Evolutionary conservation across 2,329 filamentous ascomycete species (phyloP), one percentile per base, ranked within the genome.

Genomic region (Chaetomium sp.): DNA sequence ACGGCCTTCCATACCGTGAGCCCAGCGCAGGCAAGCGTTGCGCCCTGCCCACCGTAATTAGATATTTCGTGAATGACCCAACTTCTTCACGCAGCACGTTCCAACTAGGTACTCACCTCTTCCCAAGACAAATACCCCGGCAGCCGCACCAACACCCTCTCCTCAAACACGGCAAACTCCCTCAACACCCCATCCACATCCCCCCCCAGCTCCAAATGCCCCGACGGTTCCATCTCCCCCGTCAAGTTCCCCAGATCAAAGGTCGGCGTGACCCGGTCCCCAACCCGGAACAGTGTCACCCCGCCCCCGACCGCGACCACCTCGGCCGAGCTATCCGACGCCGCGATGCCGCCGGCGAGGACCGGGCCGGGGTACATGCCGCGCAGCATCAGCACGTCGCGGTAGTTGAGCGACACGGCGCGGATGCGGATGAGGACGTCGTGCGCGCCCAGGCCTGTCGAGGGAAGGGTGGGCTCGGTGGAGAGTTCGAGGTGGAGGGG

Each of bases 111-210:
- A 47, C 45, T 47, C 45, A 47, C 45, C 45, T 47, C 45, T n/a
- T 47, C 45, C 45, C 45, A 47, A 7, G n/a, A 47, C 19, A 47
- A 23, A 47, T 47, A 19, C n/a, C n/a, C 45, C n/a, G 45, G 45
- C 45, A 47, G 10, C n/a, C 21, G n/a, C 45, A 47, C n/a, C 45
- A 47, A 47, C 2, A n/a, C 19, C 45, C 6, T 3, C n/a, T 47
- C 45, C 4, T 23, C n/a, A 23, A 47, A 47, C 45, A 47, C 45
- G 7, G n/a, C 45, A 47, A 21, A 47, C 45, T 47, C 45, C 45
- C 45, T 47, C 45, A 47, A 23, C 45, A 47, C 45, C 45, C 45
- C 45, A 21, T 47, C 45, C n/a, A 47, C 45, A n/a, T 47, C 45
- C 45, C 45, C 45, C 1, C 45, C 45, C 19, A n/a, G 2, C n/a